These are phyloP conservation scores for Mucor sp. DNA, from an alignment of 371 early-diverging fungal genomes.

Conservation along the genomic window DNA sequence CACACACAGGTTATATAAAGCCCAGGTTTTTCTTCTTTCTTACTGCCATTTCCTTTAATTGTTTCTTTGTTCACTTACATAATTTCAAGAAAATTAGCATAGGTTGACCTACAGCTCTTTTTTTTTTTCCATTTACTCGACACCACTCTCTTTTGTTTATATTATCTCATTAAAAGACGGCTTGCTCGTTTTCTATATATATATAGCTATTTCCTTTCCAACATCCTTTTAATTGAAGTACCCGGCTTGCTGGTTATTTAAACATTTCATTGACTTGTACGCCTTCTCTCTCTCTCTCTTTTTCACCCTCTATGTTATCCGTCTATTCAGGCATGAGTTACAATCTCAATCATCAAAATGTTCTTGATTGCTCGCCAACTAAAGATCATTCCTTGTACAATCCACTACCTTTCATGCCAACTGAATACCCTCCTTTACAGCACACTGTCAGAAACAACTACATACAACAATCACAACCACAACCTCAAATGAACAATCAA, in stretches of 20 bases:
- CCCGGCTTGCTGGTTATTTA: slow-evolving; percentile 11
- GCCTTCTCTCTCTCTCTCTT: not conserved
- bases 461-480: not conserved
- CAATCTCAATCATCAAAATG: not conserved
- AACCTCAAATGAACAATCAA: not conserved
- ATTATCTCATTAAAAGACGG: slow-evolving; percentile 4
- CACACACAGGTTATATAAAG: not conserved
- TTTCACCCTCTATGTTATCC: not conserved
- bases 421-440: not conserved
- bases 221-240: not conserved
- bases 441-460: not conserved
- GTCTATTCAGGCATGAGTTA: slow-evolving; percentile 10
- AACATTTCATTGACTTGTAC: not conserved
- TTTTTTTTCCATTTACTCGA: not conserved
- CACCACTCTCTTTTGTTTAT: not conserved
- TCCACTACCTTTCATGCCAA: slow-evolving; percentile 2
- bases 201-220: not conserved
- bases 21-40: not conserved
- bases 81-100: not conserved
- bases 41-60: not conserved
- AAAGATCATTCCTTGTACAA: not conserved
- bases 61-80: not conserved
- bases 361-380: slow-evolving; percentile 1
- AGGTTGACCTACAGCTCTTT: slow-evolving; percentile 1
- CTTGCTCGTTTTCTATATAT: slow-evolving; percentile 5